Evolutionary conservation across 441 rosid genomes (phyloP).

Genomic region (Dalechampia spathulata): DNA sequence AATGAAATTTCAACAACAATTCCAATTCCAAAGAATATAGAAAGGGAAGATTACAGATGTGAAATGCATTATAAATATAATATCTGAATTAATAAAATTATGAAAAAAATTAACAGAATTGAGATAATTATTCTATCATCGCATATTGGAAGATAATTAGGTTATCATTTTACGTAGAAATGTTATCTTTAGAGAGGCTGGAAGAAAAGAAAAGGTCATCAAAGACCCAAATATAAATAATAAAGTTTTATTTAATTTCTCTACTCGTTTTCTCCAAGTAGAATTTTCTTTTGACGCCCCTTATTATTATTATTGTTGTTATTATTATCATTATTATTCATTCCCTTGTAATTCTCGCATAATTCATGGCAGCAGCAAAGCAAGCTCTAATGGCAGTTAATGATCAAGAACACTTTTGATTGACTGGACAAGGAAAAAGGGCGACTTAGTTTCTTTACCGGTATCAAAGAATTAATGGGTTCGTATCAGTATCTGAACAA

Average conservation of each 20-base stretch:
- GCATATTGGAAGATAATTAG: no score
- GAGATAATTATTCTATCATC: no score
- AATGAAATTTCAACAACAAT: background rate
- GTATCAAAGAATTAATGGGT: background rate
- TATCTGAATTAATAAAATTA: no score
- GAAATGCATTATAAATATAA: no score
- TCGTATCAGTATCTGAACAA: slow-evolving; percentile 3
- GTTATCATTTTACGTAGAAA: no score
- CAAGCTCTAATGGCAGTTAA: background rate
- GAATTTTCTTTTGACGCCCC: no score
- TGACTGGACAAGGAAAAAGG: background rate
- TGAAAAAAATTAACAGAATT: no score
- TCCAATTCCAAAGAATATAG: background rate
- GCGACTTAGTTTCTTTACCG: background rate
- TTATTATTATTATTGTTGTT: no score
- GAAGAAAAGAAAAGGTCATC: background rate
- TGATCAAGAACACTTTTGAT: background rate
- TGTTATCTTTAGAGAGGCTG: no score
- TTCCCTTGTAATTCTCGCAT: background rate
- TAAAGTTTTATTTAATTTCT: no score
- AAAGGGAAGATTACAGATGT: no score
- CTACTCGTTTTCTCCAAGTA: background rate
- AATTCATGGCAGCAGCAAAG: background rate
- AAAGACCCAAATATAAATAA: background rate
- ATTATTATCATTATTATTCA: no score